phyloP scores from a whole-genome alignment of 768 basidiomycete genomes.

The Pisolithus tinctorius region DNA sequence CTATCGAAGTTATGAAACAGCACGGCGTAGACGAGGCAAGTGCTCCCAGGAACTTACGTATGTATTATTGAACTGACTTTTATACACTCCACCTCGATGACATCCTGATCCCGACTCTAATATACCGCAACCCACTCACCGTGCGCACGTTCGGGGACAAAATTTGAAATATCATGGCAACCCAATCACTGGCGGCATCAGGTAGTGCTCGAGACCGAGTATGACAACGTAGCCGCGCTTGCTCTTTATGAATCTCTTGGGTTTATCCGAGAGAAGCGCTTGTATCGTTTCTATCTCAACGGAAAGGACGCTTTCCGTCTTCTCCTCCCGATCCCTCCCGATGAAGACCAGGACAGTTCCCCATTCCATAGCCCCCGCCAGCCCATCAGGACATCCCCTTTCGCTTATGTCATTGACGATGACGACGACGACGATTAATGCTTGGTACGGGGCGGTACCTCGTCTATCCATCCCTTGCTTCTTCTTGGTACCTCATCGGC shows the following conservation, averaged over 20 bases:
- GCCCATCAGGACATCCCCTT: conserved; percentile 12
- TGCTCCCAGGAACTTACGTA: conserved; percentile 8
- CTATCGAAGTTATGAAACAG: conserved; percentile 77
- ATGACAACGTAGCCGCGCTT: conserved; percentile 83
- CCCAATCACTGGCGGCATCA: conserved; percentile 23
- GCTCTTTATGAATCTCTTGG: conserved; percentile 88
- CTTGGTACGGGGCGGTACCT: not conserved
- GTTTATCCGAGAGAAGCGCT: conserved; percentile 91
- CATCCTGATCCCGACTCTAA: not conserved
- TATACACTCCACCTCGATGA: not conserved
- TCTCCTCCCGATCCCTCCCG: conserved; percentile 52
- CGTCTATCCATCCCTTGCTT: not conserved
- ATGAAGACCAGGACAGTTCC: conserved; percentile 15
- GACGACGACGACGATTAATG: conserved; percentile 20
- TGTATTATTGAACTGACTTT: not conserved
- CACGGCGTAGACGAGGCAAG: conserved; percentile 82
- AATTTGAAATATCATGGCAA: not conserved
- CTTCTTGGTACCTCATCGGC: not conserved
- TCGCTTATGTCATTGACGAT: conserved; percentile 17
- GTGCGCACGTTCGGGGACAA: not conserved
- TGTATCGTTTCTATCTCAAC: conserved; percentile 94
- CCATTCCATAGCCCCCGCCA: conserved; percentile 3
- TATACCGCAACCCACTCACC: not conserved
- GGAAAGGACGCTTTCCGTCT: conserved; percentile 93
- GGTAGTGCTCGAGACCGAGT: conserved; percentile 95